Evolutionary conservation across 2,329 filamentous ascomycete genomes (phyloP).

Genomic region (Alternaria dauci): DNA sequence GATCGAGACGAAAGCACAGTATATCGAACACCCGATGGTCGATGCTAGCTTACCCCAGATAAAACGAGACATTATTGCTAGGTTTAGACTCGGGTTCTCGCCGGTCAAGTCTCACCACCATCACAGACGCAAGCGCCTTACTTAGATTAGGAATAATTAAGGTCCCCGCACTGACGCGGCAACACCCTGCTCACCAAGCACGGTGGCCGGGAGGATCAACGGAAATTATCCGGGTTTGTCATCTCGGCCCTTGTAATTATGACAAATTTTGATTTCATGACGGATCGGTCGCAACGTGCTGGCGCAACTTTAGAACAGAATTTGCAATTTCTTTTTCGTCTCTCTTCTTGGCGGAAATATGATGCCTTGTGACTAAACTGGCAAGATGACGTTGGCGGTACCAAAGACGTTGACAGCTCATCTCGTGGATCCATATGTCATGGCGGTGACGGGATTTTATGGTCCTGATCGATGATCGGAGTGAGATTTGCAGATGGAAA

Average conservation of each 20-base stretch:
- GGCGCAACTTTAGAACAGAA: neutral
- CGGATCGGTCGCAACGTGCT: neutral
- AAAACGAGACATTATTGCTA: neutral
- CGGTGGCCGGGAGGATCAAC: conserved; percentile 1
- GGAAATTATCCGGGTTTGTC: conserved; percentile 5
- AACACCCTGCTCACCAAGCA: neutral
- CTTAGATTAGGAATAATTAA: conserved; percentile 1
- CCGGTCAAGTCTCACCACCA: neutral
- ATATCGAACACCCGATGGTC: neutral
- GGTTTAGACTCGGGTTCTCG: neutral
- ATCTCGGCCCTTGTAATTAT: neutral
- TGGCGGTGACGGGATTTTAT: neutral
- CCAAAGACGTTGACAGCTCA: neutral
- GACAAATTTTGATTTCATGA: neutral
- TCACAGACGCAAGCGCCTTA: neutral
- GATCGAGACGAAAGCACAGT: neutral
- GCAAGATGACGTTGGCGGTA: conserved; percentile 2
- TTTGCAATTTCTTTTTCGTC: conserved; percentile 6
- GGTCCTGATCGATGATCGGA: neutral
- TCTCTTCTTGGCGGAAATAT: conserved; percentile 3
- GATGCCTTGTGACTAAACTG: neutral
- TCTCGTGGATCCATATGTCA: neutral
- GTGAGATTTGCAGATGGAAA: neutral
- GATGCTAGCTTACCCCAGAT: neutral
- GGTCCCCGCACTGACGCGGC: neutral